Percentiles rank a stretch among this genome's conserved stretches.
Conservation (phyloP, 495 filamentous ascomycete species). For the Tuber brumale region DNA sequence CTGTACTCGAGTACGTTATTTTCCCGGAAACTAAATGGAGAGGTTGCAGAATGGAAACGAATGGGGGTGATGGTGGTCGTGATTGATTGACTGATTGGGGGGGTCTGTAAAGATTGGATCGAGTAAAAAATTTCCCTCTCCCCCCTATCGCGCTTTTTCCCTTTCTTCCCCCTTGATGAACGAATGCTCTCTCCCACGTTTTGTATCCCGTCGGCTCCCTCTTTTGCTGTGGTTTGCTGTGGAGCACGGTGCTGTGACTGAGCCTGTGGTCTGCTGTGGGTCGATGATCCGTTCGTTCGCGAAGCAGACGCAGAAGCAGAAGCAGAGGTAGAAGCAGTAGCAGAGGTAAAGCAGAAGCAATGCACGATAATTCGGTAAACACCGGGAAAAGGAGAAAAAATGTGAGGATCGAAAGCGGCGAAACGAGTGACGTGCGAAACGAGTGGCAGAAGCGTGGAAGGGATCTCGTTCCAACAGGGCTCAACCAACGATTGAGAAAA, state of each 20-base stretch:
- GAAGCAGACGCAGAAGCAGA: background rate
- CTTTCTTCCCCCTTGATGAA: background rate
- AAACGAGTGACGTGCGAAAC: constrained; percentile 2
- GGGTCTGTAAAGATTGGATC: background rate
- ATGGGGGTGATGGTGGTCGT: background rate
- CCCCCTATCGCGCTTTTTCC: background rate
- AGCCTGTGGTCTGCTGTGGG: background rate
- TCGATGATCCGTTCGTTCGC: background rate
- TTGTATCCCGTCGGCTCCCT: background rate
- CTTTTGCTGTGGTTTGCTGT: background rate
- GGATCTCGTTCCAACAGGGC: background rate
- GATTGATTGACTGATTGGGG: background rate
- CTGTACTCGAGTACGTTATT: background rate
- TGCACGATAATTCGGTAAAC: background rate
- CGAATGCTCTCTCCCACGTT: background rate
- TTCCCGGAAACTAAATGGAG: constrained; percentile 1
- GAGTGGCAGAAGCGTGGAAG: background rate
- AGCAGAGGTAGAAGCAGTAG: background rate
- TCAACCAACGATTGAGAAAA: background rate
- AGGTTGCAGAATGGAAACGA: background rate
- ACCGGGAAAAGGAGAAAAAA: background rate
- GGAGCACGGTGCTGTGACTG: background rate
- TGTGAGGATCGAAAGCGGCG: constrained; percentile 2
- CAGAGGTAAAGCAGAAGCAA: background rate
- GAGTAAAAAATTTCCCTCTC: background rate